Percentiles rank a stretch among this genome's conserved stretches.
These are phyloP conservation scores for Exobasidium cylindrosporum DNA, from an alignment of 1,284 basidiomycete species.

Conservation along the genomic window DNA sequence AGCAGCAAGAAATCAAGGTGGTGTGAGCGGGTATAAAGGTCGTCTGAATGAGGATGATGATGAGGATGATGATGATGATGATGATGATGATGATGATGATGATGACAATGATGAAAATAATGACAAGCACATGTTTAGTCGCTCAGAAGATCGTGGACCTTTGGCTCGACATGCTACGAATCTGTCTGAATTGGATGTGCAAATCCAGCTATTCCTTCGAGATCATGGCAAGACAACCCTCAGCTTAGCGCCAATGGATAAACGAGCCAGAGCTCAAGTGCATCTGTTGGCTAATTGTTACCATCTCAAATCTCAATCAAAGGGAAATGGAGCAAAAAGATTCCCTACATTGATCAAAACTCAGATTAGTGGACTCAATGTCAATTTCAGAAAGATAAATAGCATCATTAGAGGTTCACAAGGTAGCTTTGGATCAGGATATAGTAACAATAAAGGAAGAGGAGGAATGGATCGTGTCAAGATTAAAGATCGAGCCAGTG, in stretches of 20 bases:
- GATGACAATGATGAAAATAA: too few species aligned
- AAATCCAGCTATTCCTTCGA: conserved; percentile 41
- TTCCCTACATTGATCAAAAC: conserved; percentile 53
- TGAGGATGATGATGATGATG: conserved; percentile 4
- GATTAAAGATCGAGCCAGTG: conserved; percentile 20
- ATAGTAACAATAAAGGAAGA: conserved; percentile 13
- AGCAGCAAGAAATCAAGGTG: conserved; percentile 19
- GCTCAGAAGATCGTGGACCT: background rate
- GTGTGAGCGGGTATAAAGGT: background rate
- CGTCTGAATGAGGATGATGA: conserved; percentile 10
- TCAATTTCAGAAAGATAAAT: conserved; percentile 35
- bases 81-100: conserved; percentile 15
- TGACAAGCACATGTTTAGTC: background rate
- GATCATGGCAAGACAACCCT: conserved; percentile 39
- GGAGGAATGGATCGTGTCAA: background rate
- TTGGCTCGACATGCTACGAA: conserved; percentile 20
- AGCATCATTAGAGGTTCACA: conserved; percentile 31
- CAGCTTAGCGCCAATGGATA: conserved; percentile 51
- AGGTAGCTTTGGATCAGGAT: conserved; percentile 32
- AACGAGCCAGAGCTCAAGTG: conserved; percentile 49
- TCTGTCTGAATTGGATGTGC: conserved; percentile 40
- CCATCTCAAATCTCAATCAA: conserved; percentile 37
- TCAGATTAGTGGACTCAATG: conserved; percentile 23
- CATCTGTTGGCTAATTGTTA: conserved; percentile 50
- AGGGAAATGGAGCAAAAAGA: conserved; percentile 38